Evolutionary conservation across 2,329 filamentous ascomycete genomes (phyloP).

Genomic region (Monilinia laxa): DNA sequence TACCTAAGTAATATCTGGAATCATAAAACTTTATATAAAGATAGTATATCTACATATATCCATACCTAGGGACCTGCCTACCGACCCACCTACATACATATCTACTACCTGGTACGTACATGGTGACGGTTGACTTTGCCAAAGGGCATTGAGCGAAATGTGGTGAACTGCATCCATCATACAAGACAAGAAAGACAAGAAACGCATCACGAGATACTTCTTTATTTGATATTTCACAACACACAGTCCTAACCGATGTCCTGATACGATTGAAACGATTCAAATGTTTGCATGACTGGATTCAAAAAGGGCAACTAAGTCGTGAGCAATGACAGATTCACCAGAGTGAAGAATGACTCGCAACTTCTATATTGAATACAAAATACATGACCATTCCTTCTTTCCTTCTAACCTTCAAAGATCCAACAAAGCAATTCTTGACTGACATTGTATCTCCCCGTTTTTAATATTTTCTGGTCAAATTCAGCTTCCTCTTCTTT

Average conservation of each 20-base stretch:
- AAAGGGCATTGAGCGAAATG: not conserved
- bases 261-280: not conserved
- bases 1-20: not conserved
- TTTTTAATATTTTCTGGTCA: not conserved
- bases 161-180: not conserved
- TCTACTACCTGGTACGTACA: not conserved
- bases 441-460: not conserved
- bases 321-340: not conserved
- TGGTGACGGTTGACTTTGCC: not conserved
- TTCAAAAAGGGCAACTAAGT: not conserved
- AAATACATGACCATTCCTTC: not conserved
- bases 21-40: not conserved
- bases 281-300: too few species aligned
- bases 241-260: not conserved
- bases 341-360: not conserved
- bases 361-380: not conserved
- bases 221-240: not conserved
- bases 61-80: too few species aligned
- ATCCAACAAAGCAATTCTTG: not conserved
- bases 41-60: too few species aligned
- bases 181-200: not conserved
- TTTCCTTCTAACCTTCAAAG: not conserved
- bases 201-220: not conserved
- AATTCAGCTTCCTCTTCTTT: not conserved
- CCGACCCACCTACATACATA: too few species aligned